phyloP scores from a whole-genome alignment of 2,329 filamentous ascomycete genomes.

The Teratosphaeria gauchensis region DNA sequence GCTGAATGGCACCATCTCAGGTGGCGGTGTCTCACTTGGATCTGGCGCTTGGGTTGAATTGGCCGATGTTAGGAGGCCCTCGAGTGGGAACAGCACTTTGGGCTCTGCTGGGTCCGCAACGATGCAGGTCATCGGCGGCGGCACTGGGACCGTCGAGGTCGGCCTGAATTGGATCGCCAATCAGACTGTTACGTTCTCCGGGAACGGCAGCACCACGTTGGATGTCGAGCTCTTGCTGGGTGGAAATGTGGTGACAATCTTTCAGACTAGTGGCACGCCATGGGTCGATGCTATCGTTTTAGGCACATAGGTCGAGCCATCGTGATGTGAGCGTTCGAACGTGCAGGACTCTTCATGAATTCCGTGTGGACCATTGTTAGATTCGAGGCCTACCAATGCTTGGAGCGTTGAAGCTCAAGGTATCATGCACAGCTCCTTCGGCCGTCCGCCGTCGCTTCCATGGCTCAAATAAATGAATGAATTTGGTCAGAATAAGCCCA shows the following conservation, averaged over 20 bases:
- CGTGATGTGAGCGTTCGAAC: too few species aligned
- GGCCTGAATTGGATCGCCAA: constrained; percentile 10
- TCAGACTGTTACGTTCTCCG: constrained; percentile 8
- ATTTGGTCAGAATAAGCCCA: too few species aligned
- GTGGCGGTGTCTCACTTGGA: constrained; percentile 10
- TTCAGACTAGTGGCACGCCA: constrained; percentile 10
- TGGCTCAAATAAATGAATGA: too few species aligned
- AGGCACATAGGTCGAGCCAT: not conserved
- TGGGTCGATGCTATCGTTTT: constrained; percentile 16
- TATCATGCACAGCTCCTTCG: too few species aligned
- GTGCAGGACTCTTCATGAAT: too few species aligned
- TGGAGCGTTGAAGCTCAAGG: too few species aligned
- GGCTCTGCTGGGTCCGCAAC: constrained; percentile 1
- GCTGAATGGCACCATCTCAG: constrained; percentile 11
- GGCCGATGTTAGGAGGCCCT: constrained; percentile 5
- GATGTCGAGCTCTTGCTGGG: constrained; percentile 11
- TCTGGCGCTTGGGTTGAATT: constrained; percentile 13
- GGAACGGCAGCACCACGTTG: constrained; percentile 5
- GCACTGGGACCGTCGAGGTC: constrained; percentile 11
- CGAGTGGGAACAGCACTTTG: not conserved
- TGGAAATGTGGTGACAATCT: constrained; percentile 13
- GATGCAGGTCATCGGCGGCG: constrained; percentile 10
- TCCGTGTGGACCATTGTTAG: too few species aligned
- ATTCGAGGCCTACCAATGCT: too few species aligned
- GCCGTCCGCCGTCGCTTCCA: too few species aligned